These are phyloP conservation scores for Zasmidium cellare DNA, from an alignment of 2,329 filamentous ascomycete genomes.

Conservation along the genomic window DNA sequence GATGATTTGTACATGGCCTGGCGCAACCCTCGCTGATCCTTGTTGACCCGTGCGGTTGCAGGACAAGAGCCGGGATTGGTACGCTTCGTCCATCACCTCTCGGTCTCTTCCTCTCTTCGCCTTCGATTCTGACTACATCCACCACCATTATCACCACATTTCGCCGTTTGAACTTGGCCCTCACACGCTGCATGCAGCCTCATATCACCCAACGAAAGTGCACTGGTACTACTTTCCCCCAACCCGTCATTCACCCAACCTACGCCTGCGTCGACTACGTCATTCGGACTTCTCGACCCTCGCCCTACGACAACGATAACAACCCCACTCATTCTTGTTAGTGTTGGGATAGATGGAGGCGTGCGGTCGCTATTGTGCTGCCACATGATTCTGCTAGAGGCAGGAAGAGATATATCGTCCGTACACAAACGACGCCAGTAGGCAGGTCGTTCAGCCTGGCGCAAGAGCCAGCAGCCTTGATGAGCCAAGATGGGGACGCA, in stretches of 20 bases:
- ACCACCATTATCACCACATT: not conserved
- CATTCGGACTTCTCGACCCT: not conserved
- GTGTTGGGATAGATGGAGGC: conserved; percentile 17
- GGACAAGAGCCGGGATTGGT: not conserved
- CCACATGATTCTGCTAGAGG: conserved; percentile 16
- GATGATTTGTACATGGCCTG: conserved; percentile 1
- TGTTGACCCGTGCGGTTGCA: conserved; percentile 5
- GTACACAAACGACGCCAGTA: conserved; percentile 12
- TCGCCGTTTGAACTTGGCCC: not conserved
- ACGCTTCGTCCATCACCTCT: not conserved
- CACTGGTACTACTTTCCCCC: not conserved
- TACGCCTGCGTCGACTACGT: not conserved
- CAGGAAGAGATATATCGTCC: conserved; percentile 11
- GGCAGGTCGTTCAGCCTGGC: conserved; percentile 18
- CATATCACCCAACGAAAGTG: not conserved
- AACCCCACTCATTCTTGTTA: not conserved
- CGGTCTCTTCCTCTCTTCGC: not conserved
- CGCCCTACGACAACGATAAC: not conserved
- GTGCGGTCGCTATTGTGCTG: conserved; percentile 4
- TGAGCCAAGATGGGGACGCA: conserved; percentile 68
- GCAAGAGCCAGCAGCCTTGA: conserved; percentile 76
- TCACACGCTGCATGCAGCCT: not conserved
- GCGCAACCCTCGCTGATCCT: not conserved
- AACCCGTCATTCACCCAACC: not conserved
- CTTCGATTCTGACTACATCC: not conserved